Evolutionary conservation across 2,329 filamentous ascomycete genomes (phyloP), one percentile per base, ranked within the genome.

Genomic region (Aspergillus sp.): DNA sequence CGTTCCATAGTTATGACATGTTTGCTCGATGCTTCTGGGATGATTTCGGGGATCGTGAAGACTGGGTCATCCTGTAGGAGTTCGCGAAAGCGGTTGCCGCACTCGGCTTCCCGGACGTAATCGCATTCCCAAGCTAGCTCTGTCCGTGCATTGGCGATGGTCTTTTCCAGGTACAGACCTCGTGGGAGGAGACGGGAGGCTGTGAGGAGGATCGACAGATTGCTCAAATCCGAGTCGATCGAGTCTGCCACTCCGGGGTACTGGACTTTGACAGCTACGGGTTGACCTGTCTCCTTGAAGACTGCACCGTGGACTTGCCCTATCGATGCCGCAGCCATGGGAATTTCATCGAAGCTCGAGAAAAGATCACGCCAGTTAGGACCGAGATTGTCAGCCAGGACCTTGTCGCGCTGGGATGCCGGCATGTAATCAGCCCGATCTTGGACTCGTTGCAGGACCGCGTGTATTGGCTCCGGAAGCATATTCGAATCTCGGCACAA

Each of bases 361-460:
- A 91, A 98, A 1, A 96, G 70, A 1, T 88, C 80, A 42, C 88
- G 80, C 93, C 93, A 98, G 45, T 91, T 78, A 0, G 79, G 60
- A 0, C 93, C 93, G 0, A 98, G 77, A 58, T 94, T 94, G 4
- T 78, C 74, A 0, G 74, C 67, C 5, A 98, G 77, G 0, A 98
- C 91, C 49, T 84, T 82, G 64, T 98, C 83, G 7, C 93, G 84
- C 66, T 98, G 93, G 65, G 83, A 95, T 2, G 88, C 79, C 0
- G 93, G 93, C 93, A 98, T 98, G 67, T 97, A 98, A 67, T 98
- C 91, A 35, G 93, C 93, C 47, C 88, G 84, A 65, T 98, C 93
- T 64, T 98, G 93, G 0, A 98, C 93, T 4, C 94, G 83, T 63
- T 95, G 89, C 8, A 98, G 73, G 1, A 98, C 88, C 59, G 91